Evolutionary conservation across 129 eudicot species (phyloP).

Genomic region (Deinandra increscens): DNA sequence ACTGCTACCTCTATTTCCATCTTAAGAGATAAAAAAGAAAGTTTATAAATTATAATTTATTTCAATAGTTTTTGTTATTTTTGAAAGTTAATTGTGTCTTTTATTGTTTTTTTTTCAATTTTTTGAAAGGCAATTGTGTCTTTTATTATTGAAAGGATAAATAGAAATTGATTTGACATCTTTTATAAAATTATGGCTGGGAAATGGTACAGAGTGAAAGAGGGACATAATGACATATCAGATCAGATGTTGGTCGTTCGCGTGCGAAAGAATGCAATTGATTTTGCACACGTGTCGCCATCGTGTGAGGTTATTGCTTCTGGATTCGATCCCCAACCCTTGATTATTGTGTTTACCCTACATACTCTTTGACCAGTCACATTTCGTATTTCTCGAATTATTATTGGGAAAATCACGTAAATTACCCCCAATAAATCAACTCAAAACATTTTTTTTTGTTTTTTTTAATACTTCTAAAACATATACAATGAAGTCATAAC

Average conservation of each 20-base stretch:
- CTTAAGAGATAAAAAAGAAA: no score
- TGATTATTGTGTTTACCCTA: conserved; percentile 13
- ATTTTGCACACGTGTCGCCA: conserved; percentile 22
- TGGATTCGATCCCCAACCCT: conserved; percentile 10
- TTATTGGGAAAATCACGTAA: background rate
- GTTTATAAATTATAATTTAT: no score
- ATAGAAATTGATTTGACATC: background rate
- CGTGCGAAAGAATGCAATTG: conserved; percentile 15
- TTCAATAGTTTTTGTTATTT: no score
- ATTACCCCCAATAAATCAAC: no score
- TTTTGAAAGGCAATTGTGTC: background rate
- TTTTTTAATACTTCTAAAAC: no score
- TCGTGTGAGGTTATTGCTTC: background rate
- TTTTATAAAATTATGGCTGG: conserved; percentile 1
- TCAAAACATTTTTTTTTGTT: no score
- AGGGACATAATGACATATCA: no score
- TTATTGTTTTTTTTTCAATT: no score
- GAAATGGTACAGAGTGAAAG: background rate
- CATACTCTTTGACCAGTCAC: conserved; percentile 25
- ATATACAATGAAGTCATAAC: no score
- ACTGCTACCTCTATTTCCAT: no score
- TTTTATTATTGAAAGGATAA: background rate
- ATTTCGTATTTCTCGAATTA: background rate
- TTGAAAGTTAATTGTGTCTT: no score
- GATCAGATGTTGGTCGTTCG: conserved; percentile 4